Percentiles rank a stretch among this genome's conserved stretches.
Evolutionary conservation across 306 rosid species (phyloP).

Genomic region (Rosa rugosa): DNA sequence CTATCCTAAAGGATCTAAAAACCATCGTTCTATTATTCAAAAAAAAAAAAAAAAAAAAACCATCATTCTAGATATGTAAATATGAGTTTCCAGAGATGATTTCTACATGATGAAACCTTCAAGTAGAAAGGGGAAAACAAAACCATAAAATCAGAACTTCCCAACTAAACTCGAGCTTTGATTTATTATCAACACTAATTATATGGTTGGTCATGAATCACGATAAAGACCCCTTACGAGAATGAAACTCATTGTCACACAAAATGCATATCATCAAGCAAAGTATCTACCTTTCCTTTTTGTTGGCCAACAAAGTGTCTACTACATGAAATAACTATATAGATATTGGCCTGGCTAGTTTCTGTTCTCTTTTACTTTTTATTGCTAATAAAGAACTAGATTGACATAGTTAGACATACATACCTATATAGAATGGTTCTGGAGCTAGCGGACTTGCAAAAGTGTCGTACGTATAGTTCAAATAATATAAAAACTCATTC

Average conservation of each 20-base stretch:
- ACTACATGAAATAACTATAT: background rate
- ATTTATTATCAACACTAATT: background rate
- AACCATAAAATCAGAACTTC: background rate
- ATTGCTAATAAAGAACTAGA: background rate
- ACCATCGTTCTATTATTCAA: no score
- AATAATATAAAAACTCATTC: no score
- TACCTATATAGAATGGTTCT: no score
- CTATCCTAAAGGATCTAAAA: no score
- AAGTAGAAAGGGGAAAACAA: background rate
- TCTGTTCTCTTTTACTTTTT: background rate
- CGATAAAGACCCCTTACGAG: background rate
- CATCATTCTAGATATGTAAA: background rate
- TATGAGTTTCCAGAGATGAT: background rate
- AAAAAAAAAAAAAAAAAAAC: no score
- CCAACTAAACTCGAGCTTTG: background rate
- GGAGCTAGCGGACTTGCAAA: background rate
- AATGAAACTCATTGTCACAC: background rate
- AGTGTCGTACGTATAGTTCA: background rate
- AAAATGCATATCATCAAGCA: background rate
- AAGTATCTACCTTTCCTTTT: background rate
- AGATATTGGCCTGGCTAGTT: background rate
- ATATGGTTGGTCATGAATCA: background rate
- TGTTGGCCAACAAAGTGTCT: constrained; percentile 3
- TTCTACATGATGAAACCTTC: background rate
- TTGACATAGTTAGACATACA: no score